These are phyloP conservation scores for Novymonas esmeraldas DNA, from an alignment of 208 protist species.

Conservation along the genomic window DNA sequence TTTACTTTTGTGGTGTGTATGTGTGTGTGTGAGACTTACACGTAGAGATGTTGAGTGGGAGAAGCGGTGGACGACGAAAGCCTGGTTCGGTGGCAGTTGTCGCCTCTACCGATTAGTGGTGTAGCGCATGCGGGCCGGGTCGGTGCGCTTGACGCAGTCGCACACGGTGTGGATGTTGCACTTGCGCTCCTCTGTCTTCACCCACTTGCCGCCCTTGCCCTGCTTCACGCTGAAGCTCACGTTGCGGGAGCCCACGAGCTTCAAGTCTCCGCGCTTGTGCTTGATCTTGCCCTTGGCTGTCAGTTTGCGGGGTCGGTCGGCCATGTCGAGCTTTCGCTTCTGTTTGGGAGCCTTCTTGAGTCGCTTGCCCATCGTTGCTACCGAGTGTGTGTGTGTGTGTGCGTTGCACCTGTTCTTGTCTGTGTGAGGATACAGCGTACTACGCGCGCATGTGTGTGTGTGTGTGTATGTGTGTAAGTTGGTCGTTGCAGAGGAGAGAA, in stretches of 20 bases:
- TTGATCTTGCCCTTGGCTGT: slow-evolving; percentile 87
- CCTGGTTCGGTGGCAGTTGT: neutral
- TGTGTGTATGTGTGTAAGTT: neutral
- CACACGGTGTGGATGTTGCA: slow-evolving; percentile 93
- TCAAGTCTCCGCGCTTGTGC: slow-evolving; percentile 81
- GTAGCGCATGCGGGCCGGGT: slow-evolving; percentile 79
- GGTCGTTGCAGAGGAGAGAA: no score
- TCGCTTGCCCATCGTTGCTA: slow-evolving; percentile 74
- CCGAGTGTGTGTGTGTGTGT: neutral
- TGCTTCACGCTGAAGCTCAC: slow-evolving; percentile 88
- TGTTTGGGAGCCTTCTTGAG: slow-evolving; percentile 84
- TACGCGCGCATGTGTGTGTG: neutral
- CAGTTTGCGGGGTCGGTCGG: slow-evolving; percentile 78
- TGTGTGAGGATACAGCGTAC: neutral
- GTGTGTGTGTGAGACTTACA: no score
- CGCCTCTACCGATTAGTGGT: slow-evolving; percentile 83
- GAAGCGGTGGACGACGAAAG: no score
- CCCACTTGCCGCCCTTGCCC: slow-evolving; percentile 85
- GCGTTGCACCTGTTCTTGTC: neutral
- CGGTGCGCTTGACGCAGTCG: slow-evolving; percentile 87
- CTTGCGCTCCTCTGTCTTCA: slow-evolving; percentile 78
- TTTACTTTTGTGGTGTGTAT: no score
- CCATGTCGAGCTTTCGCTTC: slow-evolving; percentile 79
- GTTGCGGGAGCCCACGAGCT: slow-evolving; percentile 74
- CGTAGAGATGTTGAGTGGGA: no score